phyloP scores from a whole-genome alignment of 176 grass and related monocot genomes.

The Tillandsia fasciculata region DNA sequence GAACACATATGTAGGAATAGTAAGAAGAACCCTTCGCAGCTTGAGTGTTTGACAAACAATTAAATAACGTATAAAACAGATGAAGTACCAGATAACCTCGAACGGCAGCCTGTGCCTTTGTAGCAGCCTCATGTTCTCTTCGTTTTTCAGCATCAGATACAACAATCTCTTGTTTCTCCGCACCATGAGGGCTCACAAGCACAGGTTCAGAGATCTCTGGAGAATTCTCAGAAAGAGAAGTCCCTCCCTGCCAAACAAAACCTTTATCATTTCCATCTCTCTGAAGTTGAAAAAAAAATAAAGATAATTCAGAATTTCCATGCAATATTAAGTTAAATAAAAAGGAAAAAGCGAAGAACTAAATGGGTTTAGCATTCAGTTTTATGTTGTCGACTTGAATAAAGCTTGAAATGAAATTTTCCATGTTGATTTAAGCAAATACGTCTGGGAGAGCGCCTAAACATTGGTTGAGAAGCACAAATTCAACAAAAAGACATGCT shows the following conservation, averaged over 20 bases:
- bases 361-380: too few species aligned
- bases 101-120: too few species aligned
- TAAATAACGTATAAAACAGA: not conserved
- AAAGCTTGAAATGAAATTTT: too few species aligned
- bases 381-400: too few species aligned
- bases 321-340: not conserved
- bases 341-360: not conserved
- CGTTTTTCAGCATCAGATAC: too few species aligned
- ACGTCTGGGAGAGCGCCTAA: too few species aligned
- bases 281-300: constrained; percentile 11
- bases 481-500: too few species aligned
- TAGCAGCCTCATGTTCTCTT: too few species aligned
- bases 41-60: not conserved
- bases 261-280: constrained; percentile 42
- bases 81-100: not conserved
- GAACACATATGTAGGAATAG: too few species aligned
- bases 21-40: not conserved
- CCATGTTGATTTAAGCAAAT: too few species aligned
- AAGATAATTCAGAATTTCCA: constrained; percentile 1
- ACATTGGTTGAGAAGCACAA: too few species aligned
- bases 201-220: constrained; percentile 78
- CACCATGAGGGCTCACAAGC: constrained; percentile 28
- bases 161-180: too few species aligned
- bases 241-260: constrained; percentile 23
- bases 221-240: constrained; percentile 36